Evolutionary conservation across 2,329 filamentous ascomycete genomes (phyloP), one percentile per base, ranked within the genome.

Genomic region (Arthrobotrys sphaeroides): DNA sequence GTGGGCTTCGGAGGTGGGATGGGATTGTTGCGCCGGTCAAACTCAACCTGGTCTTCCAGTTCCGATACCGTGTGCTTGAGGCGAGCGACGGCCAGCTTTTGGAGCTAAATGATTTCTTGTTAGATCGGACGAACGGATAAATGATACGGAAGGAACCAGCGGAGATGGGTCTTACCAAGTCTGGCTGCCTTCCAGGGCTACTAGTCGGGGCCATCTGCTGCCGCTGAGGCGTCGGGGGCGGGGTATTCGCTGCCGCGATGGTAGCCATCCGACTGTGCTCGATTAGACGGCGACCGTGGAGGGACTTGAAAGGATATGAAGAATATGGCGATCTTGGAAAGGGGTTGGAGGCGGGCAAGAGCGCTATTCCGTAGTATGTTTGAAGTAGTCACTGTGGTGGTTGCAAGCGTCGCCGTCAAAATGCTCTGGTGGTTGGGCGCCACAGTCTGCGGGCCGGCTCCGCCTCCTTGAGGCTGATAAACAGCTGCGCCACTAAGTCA

Each of bases 1-100:
- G 84, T 85, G 78, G 82, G 82, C n/a, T 77, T 77, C 5, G 78
- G 78, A n/a, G 79, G 67, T 2, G 69, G 42, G 40, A 77, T 51
- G 6, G 73, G 73, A 28, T 36, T 60, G 43, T 69, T 73, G 20
- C 70, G 77, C 40, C 78, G 77, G 69, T 79, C 79, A 59, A 78
- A 79, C 74, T 78, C 78, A 76, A 79, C 77, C 69, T 79, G 77
- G 67, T 79, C 77, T 78, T 77, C 33, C 10, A 80, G 69, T 40
- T 79, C 78, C 24, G 79, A 79, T 22, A 80, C 79, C 7, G 77
- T 78, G 51, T 80, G 78, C 42, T 79, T 78, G 20, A 80, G 79
- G 42, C 78, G 78, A 10, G 78, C 79, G 28, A 80, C 77, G 26
- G 79, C 79, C 22, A 80, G 76, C 33, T 78, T 78, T 77, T 80